phyloP scores from a whole-genome alignment of 2,329 filamentous ascomycete species.

The Dothidotthia symphoricarpi region DNA sequence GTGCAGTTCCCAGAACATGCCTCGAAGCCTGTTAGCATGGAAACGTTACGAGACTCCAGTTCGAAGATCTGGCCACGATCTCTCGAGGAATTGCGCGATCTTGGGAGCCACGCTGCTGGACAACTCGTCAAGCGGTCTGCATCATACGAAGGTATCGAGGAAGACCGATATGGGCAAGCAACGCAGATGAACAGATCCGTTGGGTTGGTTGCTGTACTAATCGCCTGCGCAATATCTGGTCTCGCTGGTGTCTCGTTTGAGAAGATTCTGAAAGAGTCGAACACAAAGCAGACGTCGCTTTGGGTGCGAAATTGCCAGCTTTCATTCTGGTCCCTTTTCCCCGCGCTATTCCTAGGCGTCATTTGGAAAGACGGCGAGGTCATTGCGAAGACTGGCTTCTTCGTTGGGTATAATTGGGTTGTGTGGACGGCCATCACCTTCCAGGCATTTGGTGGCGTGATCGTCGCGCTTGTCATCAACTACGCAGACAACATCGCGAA shows the following conservation, averaged over 20 bases:
- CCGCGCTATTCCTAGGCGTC: conserved; percentile 81
- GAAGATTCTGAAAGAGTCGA: conserved; percentile 86
- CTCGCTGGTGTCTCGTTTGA: conserved; percentile 86
- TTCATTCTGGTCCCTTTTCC: conserved; percentile 90
- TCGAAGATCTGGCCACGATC: conserved; percentile 65
- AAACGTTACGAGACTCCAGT: conserved; percentile 56
- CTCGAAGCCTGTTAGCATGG: conserved; percentile 52
- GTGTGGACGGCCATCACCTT: conserved; percentile 83
- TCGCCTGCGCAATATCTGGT: conserved; percentile 77
- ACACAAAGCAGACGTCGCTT: conserved; percentile 67
- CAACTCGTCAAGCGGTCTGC: conserved; percentile 66
- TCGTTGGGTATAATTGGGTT: conserved; percentile 88
- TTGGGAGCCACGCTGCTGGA: conserved; percentile 52
- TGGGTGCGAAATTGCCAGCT: conserved; percentile 96
- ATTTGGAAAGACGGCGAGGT: conserved; percentile 82
- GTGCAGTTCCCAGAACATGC: conserved; percentile 72
- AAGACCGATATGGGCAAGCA: conserved; percentile 54
- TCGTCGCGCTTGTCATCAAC: conserved; percentile 79
- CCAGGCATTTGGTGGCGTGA: conserved; percentile 79
- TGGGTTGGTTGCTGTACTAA: conserved; percentile 73
- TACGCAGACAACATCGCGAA: conserved; percentile 88
- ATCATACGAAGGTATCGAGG: conserved; percentile 83
- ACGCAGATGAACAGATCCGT: conserved; percentile 72
- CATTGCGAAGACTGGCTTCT: conserved; percentile 83
- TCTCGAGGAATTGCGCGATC: conserved; percentile 70